Base-by-base conservation (phyloP, 768 basidiomycete genomes). In the Suillus sp. region DNA sequence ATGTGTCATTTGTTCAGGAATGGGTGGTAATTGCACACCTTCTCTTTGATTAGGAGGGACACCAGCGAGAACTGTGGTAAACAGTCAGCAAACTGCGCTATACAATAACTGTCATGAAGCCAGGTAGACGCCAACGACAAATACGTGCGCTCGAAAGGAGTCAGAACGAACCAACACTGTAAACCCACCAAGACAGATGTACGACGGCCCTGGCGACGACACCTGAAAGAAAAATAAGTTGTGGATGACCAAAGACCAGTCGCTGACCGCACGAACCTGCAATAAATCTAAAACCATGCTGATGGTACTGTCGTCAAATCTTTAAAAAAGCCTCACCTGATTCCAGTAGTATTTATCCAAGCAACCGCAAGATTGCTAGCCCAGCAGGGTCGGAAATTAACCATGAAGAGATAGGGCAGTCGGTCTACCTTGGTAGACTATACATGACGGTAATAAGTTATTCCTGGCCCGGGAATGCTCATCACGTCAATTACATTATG, bases 21-120 rank as follows among this genome's bases (percentile, higher is more conserved):
- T 34, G 13, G 5, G n/a, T n/a, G 6, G 20, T 2, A 7, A 20
- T 34, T n/a, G 6, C 74, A 18, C 55, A 90, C 92, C 79, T 79
- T 88, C 76, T 97, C 93, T 75, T 91, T 92, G 51, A 95, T 84
- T 16, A 95, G 78, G 22, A 95, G 80, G 5, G 93, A 93, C 35
- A 92, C 79, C 82, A 93, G 84, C 42, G 92, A 93, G 74, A 95
- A 95, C 92, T 93, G 67, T 27, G 62, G 7, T 48, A 50, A 10
- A 16, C 3, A 35, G 50, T 60, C 54, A 61, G 64, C 3, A n/a
- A 18, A 18, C 40, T 18, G 22, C 32, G 20, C 20, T 3, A 20
- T 25, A 27, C 2, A 5, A 37, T 22, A 10, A n/a, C n/a, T 32
- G 5, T 11, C 50, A 11, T 53, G 5, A 10, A 34, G 51, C 2